Conservation (phyloP, 345 rosid species). For the Populus euphratica region DNA sequence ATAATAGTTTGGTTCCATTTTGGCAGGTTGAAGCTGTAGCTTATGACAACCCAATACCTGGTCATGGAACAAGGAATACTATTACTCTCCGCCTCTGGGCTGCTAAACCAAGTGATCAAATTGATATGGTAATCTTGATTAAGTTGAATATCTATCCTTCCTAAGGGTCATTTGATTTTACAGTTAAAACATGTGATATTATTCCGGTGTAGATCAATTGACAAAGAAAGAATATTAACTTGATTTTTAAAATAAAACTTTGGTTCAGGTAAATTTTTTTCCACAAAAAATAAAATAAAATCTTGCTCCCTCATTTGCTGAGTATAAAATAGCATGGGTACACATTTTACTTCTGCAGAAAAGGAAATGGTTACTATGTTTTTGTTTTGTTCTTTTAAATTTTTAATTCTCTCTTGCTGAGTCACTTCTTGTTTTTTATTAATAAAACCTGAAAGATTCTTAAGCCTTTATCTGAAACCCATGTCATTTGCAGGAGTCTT, state of each 20-base stretch:
- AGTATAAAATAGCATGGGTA: background rate
- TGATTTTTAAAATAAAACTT: background rate
- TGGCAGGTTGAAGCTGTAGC: constrained; percentile 52
- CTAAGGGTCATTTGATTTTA: background rate
- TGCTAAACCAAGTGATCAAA: constrained; percentile 45
- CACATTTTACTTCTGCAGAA: background rate
- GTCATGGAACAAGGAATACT: constrained; percentile 50
- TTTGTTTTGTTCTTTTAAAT: background rate
- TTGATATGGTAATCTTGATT: constrained; percentile 34
- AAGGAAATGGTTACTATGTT: background rate
- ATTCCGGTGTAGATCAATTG: background rate
- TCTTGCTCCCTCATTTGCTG: no score
- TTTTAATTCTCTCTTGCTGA: background rate
- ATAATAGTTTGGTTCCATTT: constrained; percentile 5
- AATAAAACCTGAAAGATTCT: background rate
- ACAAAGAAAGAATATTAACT: background rate
- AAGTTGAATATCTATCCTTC: background rate
- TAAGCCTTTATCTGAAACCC: background rate
- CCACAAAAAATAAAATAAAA: no score
- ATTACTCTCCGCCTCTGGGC: constrained; percentile 52
- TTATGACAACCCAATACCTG: constrained; percentile 53
- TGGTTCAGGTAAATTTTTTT: no score
- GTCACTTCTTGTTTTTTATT: background rate
- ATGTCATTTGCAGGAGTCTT: constrained; percentile 33
- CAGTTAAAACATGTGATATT: background rate